Base-by-base conservation (phyloP, 805 yeast genomes). In the Teunomyces stri region DNA sequence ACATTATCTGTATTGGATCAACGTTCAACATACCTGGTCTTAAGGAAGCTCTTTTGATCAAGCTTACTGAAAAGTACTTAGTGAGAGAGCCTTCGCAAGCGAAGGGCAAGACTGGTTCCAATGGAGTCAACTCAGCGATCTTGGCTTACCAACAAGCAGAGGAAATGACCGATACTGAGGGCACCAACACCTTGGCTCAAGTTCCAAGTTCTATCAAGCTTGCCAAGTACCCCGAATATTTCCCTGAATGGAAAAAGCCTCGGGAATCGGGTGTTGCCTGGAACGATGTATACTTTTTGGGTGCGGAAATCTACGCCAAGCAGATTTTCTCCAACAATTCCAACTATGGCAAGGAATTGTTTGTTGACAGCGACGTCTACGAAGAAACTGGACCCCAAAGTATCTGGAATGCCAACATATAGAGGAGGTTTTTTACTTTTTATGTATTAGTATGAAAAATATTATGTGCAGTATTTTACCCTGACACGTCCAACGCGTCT, bases 221-320 rank as follows among this genome's bases (percentile, higher is more conserved):
- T 43, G 81, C 84, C 21, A 84, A 85, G 57, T 78, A 81, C 64
- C 95, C 97, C 0, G 98, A 92, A 47, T 91, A 92, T 65, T 92
- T 92, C 68, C 88, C 96, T 1, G 96, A 89, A 55, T 92, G 97
- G 97, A 91, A 91, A 68, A 63, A 66, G 51, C 75, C 77, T 6
- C 70, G 70, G 58, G 74, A 68, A 25, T 57, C 50, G 37, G 66
- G 68, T 33, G 90, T 92, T 1, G 84, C 85, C 22, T 72, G 78
- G 78, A 83, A 85, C 48, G 90, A 88, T 55, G 80, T 85, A 28
- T 76, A 81, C 49, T 89, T 91, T 60, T 69, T 91, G 51, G 98
- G 98, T 2, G 96, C 87, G 2, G 88, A 89, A 65, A 87, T 91
- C 42, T 85, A 89, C 38, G 81, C 96, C 15, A 89, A 88, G 65